Percentiles rank a stretch among this genome's conserved stretches.
These are phyloP conservation scores for Trichosporon coremiiforme DNA, from an alignment of 1,284 basidiomycete species.

Conservation along the genomic window DNA sequence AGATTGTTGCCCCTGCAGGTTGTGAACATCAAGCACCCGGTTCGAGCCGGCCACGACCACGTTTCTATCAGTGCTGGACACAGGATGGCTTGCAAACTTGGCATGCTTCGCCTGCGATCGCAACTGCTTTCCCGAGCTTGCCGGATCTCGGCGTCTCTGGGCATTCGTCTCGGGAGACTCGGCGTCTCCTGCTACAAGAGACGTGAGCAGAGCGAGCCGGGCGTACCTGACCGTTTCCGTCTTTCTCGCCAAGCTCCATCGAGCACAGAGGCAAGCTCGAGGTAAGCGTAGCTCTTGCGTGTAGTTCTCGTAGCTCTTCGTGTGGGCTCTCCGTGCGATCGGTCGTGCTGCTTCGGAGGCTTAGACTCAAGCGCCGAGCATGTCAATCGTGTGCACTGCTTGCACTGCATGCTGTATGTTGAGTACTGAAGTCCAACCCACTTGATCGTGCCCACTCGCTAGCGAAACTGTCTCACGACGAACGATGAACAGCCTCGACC, in stretches of 20 bases:
- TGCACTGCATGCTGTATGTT: neutral
- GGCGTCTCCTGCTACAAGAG: neutral
- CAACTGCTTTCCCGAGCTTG: neutral
- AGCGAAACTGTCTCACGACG: neutral
- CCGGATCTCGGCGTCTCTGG: constrained; percentile 10
- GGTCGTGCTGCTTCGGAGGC: neutral
- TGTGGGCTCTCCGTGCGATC: neutral
- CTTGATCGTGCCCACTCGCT: neutral
- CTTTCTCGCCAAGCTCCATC: neutral
- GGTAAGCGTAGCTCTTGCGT: neutral
- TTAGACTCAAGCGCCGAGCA: constrained; percentile 14
- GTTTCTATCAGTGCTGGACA: neutral
- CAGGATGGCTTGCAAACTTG: neutral
- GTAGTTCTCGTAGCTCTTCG: neutral
- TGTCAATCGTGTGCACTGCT: neutral
- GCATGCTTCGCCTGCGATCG: neutral
- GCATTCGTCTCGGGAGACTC: neutral
- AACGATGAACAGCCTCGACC: neutral
- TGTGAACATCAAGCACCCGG: neutral
- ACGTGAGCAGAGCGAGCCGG: neutral
- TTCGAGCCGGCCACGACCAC: neutral
- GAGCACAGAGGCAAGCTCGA: neutral
- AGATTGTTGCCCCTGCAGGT: neutral
- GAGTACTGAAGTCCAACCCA: neutral
- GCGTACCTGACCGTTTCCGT: neutral